Base-by-base conservation (phyloP, 331 rosid species). In the Cydonia oblonga region DNA sequence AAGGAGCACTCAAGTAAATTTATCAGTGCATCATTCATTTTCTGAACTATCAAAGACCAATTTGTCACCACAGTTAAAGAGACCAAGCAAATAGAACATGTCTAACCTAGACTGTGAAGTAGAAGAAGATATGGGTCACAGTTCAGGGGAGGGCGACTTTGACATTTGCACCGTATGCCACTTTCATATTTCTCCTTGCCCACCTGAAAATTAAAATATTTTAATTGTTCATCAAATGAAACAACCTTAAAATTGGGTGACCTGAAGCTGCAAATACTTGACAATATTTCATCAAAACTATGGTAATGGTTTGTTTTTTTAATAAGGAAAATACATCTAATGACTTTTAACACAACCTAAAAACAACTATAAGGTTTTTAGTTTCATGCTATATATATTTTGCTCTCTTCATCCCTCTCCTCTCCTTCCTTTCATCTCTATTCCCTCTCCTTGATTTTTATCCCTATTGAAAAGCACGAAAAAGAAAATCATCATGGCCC, bases 101-200 rank as follows among this genome's bases (percentile, higher is more conserved):
- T 58, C 90, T 81, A 30, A 89, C 96, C 86, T 75, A 53, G 76
- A 75, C 73, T 62, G 75, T 71, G 91, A 77, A 40, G 75, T 64
- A 69, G 85, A 86, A 73, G 89, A 76, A 59, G 81, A 79, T 57
- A 68, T 10, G 62, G 79, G 64, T 73, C 30, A 68, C 64, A 61
- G 79, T 77, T 84, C 77, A 70, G 76, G 73, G 82, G 90, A 84
- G 84, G 86, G 88, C 81, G 87, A 79, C 85, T 83, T 87, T 66
- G 93, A 86, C 93, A 91, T 91, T 91, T 87, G 88, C 42, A 84
- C 72, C 66, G 76, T 69, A 74, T 6, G 54, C 82, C 79, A 68
- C 81, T 79, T 78, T 25, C 68, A 74, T 73, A 57, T 69, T 76
- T 80, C 81, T 75, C 74, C 82, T 73, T 59, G 76, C 76, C 69